Evolutionary conservation across 768 basidiomycete genomes (phyloP).

Genomic region (Pisolithus microcarpus): DNA sequence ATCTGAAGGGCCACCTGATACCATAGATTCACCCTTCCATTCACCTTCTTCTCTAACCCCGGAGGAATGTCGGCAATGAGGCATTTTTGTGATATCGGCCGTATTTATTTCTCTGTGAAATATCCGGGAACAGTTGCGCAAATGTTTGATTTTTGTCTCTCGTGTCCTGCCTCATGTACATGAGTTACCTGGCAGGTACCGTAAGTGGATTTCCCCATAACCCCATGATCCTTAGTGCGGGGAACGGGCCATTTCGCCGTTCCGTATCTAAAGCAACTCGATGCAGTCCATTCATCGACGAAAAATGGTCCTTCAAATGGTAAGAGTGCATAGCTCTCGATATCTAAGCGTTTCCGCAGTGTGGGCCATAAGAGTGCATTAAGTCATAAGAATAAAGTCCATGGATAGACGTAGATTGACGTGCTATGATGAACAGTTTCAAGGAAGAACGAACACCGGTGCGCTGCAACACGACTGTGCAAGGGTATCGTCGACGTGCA

Average conservation of each 20-base stretch:
- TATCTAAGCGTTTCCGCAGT: not conserved
- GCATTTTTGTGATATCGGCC: not conserved
- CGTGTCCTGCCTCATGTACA: not conserved
- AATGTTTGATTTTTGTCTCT: not conserved
- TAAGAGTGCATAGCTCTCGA: not conserved
- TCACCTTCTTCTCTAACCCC: too few species aligned
- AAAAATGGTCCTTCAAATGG: not conserved
- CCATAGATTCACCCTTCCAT: too few species aligned
- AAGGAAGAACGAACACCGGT: not conserved
- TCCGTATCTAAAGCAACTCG: not conserved
- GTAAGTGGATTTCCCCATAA: constrained; percentile 39
- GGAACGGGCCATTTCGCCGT: constrained; percentile 44
- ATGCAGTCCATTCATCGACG: not conserved
- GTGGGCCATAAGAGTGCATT: not conserved
- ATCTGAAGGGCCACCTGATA: too few species aligned
- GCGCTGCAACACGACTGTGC: not conserved
- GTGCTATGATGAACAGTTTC: too few species aligned
- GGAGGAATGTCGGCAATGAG: not conserved
- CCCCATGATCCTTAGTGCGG: constrained; percentile 36
- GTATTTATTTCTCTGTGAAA: not conserved
- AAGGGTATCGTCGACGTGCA: too few species aligned
- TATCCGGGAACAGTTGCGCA: not conserved
- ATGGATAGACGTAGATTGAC: not conserved
- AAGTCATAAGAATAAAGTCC: not conserved
- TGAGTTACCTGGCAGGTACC: constrained; percentile 33